These are phyloP conservation scores for Kentomonas sorsogonicus DNA, from an alignment of 208 protist species.

Conservation along the genomic window DNA sequence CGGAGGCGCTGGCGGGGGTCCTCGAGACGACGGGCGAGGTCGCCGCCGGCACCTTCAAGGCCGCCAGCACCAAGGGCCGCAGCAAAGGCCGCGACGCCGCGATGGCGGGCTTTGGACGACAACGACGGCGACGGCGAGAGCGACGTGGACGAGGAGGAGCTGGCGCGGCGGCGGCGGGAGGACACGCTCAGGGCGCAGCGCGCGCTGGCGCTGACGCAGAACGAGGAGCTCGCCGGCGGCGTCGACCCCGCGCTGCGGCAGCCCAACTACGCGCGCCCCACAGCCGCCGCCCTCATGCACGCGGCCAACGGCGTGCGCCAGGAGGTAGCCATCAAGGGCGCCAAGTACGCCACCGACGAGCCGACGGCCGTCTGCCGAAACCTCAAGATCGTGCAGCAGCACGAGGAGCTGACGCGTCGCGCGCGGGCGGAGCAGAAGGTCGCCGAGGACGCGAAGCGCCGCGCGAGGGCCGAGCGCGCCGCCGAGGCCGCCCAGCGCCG, in stretches of 20 bases:
- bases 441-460: too few species aligned
- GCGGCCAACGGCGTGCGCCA: slow-evolving; percentile 32
- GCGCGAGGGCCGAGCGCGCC: not conserved
- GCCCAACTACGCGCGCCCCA: slow-evolving; percentile 58
- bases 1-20: not conserved
- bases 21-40: not conserved
- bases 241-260: slow-evolving; percentile 15
- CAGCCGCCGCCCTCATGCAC: slow-evolving; percentile 52
- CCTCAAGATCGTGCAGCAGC: slow-evolving; percentile 44
- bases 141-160: not conserved
- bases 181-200: slow-evolving; percentile 20
- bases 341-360: slow-evolving; percentile 56
- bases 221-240: slow-evolving; percentile 47
- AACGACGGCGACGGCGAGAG: not conserved
- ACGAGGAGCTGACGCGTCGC: slow-evolving; percentile 32
- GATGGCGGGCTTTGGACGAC: too few species aligned
- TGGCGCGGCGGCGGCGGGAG: not conserved
- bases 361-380: slow-evolving; percentile 29
- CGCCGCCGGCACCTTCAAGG: too few species aligned
- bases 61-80: too few species aligned
- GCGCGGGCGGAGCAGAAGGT: too few species aligned
- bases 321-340: slow-evolving; percentile 24
- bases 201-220: slow-evolving; percentile 36
- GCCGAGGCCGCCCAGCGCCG: slow-evolving; percentile 1
- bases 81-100: too few species aligned